phyloP scores from a whole-genome alignment of 1,284 basidiomycete species.

The Irpex sp. region DNA sequence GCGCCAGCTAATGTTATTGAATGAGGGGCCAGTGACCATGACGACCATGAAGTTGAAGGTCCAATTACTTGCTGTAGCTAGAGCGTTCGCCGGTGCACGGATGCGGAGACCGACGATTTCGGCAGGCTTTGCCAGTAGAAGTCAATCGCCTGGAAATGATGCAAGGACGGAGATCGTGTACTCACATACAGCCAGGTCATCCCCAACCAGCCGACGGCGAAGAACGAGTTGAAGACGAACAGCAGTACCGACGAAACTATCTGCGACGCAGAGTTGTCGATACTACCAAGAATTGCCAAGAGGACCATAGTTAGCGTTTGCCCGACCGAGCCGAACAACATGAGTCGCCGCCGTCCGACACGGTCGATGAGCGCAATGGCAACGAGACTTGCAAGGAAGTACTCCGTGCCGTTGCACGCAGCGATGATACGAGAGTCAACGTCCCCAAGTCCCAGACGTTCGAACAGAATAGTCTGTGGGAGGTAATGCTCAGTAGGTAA shows the following conservation, averaged over 20 bases:
- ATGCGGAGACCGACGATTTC: slow-evolving; percentile 62
- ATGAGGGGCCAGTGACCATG: slow-evolving; percentile 65
- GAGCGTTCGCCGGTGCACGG: slow-evolving; percentile 64
- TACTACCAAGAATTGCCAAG: slow-evolving; percentile 50
- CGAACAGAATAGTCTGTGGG: slow-evolving; percentile 50
- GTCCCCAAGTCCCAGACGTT: slow-evolving; percentile 56
- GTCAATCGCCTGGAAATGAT: slow-evolving; percentile 2
- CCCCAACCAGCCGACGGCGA: slow-evolving; percentile 70
- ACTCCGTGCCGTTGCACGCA: slow-evolving; percentile 68
- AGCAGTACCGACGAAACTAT: slow-evolving; percentile 57
- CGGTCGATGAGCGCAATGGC: slow-evolving; percentile 60
- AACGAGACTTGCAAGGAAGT: slow-evolving; percentile 58
- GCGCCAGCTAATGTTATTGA: slow-evolving; percentile 57
- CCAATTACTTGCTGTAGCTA: slow-evolving; percentile 69
- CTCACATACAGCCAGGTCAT: slow-evolving; percentile 69
- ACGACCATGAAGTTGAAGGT: slow-evolving; percentile 65
- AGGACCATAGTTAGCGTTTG: slow-evolving; percentile 61
- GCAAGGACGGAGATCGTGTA: slow-evolving; percentile 8
- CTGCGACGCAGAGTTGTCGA: slow-evolving; percentile 42
- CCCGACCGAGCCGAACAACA: slow-evolving; percentile 68
- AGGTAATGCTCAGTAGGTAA: slow-evolving; percentile 1
- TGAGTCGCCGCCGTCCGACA: slow-evolving; percentile 60
- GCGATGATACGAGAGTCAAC: slow-evolving; percentile 64
- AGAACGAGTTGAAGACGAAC: slow-evolving; percentile 70
- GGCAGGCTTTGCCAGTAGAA: slow-evolving; percentile 41